Evolutionary conservation across 768 basidiomycete species (phyloP).

Genomic region (Suillus brevipes): DNA sequence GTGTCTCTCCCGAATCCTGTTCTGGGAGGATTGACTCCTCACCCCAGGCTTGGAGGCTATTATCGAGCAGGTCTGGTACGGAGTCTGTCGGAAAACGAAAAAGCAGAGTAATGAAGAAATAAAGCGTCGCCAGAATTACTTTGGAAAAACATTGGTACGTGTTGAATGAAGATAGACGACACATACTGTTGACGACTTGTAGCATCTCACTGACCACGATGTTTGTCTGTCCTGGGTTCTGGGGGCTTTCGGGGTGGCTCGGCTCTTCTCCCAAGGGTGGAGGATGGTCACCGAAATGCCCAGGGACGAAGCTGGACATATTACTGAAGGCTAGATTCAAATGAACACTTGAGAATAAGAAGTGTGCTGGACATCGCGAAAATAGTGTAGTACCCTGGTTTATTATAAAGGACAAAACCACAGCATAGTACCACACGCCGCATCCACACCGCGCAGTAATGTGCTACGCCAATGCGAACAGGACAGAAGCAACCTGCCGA

Average conservation of each 20-base stretch:
- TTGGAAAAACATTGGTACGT: background rate
- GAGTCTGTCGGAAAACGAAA: background rate
- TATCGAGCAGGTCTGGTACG: background rate
- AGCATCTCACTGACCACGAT: background rate
- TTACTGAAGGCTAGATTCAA: too few relatives aligned
- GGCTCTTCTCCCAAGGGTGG: background rate
- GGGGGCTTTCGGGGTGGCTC: background rate
- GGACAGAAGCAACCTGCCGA: too few relatives aligned
- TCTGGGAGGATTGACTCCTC: too few relatives aligned
- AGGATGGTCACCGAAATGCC: background rate
- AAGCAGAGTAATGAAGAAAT: background rate
- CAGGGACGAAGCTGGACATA: background rate
- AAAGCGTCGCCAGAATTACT: background rate
- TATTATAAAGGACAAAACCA: too few relatives aligned
- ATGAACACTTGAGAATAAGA: too few relatives aligned
- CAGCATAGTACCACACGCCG: too few relatives aligned
- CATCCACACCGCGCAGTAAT: too few relatives aligned
- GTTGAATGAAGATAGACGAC: background rate
- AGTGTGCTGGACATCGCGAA: too few relatives aligned
- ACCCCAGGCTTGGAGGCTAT: background rate
- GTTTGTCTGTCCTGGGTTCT: background rate
- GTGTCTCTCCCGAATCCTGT: too few relatives aligned
- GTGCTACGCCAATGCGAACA: too few relatives aligned
- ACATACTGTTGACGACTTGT: background rate
- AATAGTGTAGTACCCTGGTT: too few relatives aligned